Evolutionary conservation across 1,284 basidiomycete genomes (phyloP).

Genomic region (Sporisorium iseilematis-ciliati): DNA sequence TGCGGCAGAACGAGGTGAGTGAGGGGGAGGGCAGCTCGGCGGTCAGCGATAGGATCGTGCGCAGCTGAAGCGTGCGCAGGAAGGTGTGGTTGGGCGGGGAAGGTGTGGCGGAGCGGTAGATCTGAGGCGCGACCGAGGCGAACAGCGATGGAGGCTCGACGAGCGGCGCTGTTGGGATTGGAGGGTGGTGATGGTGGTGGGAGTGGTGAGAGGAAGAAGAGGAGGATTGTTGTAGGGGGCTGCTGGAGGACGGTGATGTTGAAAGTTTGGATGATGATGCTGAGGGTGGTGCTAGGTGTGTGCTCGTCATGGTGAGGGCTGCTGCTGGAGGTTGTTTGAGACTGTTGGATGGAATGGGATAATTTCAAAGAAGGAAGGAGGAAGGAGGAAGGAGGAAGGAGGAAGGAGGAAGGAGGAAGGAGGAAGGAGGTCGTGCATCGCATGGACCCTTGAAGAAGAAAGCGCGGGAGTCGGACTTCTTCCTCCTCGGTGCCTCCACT

Average conservation of each 20-base stretch:
- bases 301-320: constrained; percentile 16
- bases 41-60: constrained; percentile 60
- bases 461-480: constrained; percentile 21
- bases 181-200: constrained; percentile 11
- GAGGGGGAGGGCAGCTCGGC: constrained; percentile 58
- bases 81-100: constrained; percentile 45
- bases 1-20: constrained; percentile 47
- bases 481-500: constrained; percentile 25
- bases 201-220: constrained; percentile 18
- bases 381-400: neutral
- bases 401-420: too few relatives aligned
- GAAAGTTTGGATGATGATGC: constrained; percentile 3
- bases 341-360: neutral
- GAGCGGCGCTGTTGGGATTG: constrained; percentile 41
- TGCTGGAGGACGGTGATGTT: constrained; percentile 7
- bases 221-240: neutral
- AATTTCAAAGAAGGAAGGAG: neutral
- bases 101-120: constrained; percentile 59
- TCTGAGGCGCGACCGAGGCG: constrained; percentile 59
- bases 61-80: constrained; percentile 51
- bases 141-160: constrained; percentile 59
- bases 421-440: neutral
- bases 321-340: too few relatives aligned
- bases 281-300: constrained; percentile 21
- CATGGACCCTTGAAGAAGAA: constrained; percentile 16